A percentile compares a stretch with the other conserved stretches of the same genome.
phyloP scores from a whole-genome alignment of 2,329 filamentous ascomycete genomes.

The Aspergillus fructus region DNA sequence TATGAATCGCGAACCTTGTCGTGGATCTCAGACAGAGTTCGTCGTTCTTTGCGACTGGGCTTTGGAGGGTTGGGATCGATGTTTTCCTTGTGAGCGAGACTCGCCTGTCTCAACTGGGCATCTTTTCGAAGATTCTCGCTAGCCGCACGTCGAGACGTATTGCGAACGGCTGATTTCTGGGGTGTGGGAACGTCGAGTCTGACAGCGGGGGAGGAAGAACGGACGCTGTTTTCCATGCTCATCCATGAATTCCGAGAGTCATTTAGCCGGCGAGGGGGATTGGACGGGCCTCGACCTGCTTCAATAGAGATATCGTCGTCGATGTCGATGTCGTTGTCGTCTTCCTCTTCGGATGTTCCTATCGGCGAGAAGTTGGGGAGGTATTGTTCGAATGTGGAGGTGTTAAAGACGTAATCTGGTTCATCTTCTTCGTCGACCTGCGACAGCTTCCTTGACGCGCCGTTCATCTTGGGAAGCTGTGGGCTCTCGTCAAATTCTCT shows the following conservation, averaged over 20 bases:
- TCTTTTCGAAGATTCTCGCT: slow-evolving; percentile 43
- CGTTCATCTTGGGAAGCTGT: slow-evolving; percentile 26
- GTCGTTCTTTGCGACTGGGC: slow-evolving; percentile 39
- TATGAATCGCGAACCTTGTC: slow-evolving; percentile 54
- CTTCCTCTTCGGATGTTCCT: slow-evolving; percentile 41
- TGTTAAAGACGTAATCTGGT: slow-evolving; percentile 45
- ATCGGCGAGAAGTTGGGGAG: slow-evolving; percentile 51
- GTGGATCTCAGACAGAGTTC: slow-evolving; percentile 57
- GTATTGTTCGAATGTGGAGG: slow-evolving; percentile 46
- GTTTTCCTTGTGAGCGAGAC: slow-evolving; percentile 43
- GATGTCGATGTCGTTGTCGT: slow-evolving; percentile 37
- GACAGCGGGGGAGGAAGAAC: slow-evolving; percentile 42
- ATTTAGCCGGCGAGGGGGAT: slow-evolving; percentile 37
- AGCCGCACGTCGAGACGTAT: slow-evolving; percentile 27
- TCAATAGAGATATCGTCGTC: slow-evolving; percentile 57
- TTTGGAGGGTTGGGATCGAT: slow-evolving; percentile 39
- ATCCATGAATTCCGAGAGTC: slow-evolving; percentile 53
- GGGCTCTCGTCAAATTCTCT: slow-evolving; percentile 33
- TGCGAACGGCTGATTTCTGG: slow-evolving; percentile 33
- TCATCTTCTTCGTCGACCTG: slow-evolving; percentile 31
- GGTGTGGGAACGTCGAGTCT: slow-evolving; percentile 39
- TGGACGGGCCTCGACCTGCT: slow-evolving; percentile 53
- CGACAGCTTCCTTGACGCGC: slow-evolving; percentile 15
- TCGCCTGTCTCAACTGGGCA: slow-evolving; percentile 41
- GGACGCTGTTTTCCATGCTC: slow-evolving; percentile 47